Percentiles rank a stretch among this genome's conserved stretches.
Conservation (phyloP, 345 rosid genomes). For the Pseudoturritis turrita region DNA sequence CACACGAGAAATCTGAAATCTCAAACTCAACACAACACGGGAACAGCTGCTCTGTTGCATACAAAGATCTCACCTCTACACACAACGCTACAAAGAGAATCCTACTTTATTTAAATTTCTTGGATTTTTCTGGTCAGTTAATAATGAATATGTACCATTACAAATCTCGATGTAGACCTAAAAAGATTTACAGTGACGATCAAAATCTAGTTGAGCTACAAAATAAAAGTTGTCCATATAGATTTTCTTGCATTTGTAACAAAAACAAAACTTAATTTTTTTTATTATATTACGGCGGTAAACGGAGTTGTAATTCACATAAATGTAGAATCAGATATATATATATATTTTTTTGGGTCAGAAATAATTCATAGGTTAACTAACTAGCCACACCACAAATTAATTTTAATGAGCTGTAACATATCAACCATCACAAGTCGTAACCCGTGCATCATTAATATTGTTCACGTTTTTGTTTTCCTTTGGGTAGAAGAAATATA, state of each 20-base stretch:
- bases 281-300: not conserved
- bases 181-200: not conserved
- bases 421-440: constrained; percentile 2
- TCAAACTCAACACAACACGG: constrained; percentile 11
- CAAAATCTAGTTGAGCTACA: not conserved
- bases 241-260: not conserved
- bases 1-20: constrained; percentile 26
- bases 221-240: not conserved
- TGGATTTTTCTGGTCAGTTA: not conserved
- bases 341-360: no score
- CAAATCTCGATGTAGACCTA: not conserved
- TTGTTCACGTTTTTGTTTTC: constrained; percentile 16
- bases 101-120: not conserved
- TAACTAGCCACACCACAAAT: constrained; percentile 12
- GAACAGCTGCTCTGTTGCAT: constrained; percentile 18
- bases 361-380: not conserved
- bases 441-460: constrained; percentile 28
- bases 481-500: constrained; percentile 8
- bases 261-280: no score
- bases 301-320: not conserved
- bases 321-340: not conserved
- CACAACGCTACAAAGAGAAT: constrained; percentile 4
- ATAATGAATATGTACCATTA: not conserved
- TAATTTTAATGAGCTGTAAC: constrained; percentile 16
- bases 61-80: not conserved